phyloP scores from a whole-genome alignment of 106 monocot species.

The Posidonia australis region DNA sequence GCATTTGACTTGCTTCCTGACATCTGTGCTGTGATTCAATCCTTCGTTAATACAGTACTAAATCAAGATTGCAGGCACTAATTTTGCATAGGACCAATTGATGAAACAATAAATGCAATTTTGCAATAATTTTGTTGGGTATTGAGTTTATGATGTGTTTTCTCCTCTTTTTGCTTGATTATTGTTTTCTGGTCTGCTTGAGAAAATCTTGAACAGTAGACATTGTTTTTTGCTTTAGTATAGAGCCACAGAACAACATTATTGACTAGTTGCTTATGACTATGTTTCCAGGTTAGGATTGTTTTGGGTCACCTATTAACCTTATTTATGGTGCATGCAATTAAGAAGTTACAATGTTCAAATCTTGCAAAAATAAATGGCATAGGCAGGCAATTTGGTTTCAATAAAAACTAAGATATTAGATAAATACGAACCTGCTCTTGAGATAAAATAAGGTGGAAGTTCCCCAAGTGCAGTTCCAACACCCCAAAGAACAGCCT shows the following conservation, averaged over 20 bases:
- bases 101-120: too few species aligned
- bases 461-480: constrained; percentile 98
- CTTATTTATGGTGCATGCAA: not conserved
- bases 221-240: too few species aligned
- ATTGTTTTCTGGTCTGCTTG: too few species aligned
- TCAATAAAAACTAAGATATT: not conserved
- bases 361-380: not conserved
- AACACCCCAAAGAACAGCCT: constrained; percentile 91
- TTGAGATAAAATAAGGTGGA: constrained; percentile 96
- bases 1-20: constrained; percentile 56
- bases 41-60: not conserved
- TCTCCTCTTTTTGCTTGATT: too few species aligned
- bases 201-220: too few species aligned
- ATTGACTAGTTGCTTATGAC: not conserved
- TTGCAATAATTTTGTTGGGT: too few species aligned
- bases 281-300: too few species aligned
- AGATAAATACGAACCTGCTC: constrained; percentile 51
- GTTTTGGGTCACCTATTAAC: too few species aligned
- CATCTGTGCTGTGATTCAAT: constrained; percentile 37
- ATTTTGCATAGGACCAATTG: not conserved
- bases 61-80: not conserved
- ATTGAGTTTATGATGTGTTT: too few species aligned
- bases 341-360: not conserved
- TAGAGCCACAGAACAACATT: too few species aligned
- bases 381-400: not conserved